phyloP scores from a whole-genome alignment of 495 filamentous ascomycete species.

The Talaromyces wortmannii region DNA sequence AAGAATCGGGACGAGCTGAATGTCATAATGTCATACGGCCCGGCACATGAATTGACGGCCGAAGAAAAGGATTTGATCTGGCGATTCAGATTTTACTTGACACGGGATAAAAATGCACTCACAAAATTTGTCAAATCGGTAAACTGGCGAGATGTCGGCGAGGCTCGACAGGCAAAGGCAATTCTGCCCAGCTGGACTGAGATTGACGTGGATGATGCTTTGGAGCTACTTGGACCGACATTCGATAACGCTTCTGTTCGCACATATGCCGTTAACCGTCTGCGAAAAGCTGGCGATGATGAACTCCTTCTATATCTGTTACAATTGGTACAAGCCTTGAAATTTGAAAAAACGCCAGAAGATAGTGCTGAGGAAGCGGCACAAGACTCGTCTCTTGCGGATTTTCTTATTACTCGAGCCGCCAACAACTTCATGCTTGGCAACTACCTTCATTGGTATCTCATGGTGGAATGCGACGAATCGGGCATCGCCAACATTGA shows the following conservation, averaged over 20 bases:
- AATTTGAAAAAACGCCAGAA: slow-evolving; percentile 75
- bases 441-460: slow-evolving; percentile 95
- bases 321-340: slow-evolving; percentile 92
- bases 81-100: slow-evolving; percentile 92
- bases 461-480: slow-evolving; percentile 96
- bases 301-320: slow-evolving; percentile 89
- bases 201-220: slow-evolving; percentile 92
- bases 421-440: slow-evolving; percentile 81
- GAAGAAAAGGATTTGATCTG: slow-evolving; percentile 95
- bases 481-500: slow-evolving; percentile 60
- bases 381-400: slow-evolving; percentile 80
- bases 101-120: slow-evolving; percentile 84
- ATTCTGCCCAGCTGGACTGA: slow-evolving; percentile 93
- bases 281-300: slow-evolving; percentile 88
- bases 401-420: slow-evolving; percentile 82
- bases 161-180: slow-evolving; percentile 82
- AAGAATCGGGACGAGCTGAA: slow-evolving; percentile 93
- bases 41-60: slow-evolving; percentile 75
- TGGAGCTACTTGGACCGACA: slow-evolving; percentile 87
- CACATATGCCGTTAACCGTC: slow-evolving; percentile 85
- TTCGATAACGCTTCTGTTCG: slow-evolving; percentile 85
- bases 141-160: slow-evolving; percentile 81
- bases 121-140: slow-evolving; percentile 98
- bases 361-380: slow-evolving; percentile 53
- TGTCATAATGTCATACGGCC: slow-evolving; percentile 83